Evolutionary conservation across 192 early-diverging fungal genomes (phyloP), one percentile per base, ranked within the genome.

Genomic region (Coemansia sp.): DNA sequence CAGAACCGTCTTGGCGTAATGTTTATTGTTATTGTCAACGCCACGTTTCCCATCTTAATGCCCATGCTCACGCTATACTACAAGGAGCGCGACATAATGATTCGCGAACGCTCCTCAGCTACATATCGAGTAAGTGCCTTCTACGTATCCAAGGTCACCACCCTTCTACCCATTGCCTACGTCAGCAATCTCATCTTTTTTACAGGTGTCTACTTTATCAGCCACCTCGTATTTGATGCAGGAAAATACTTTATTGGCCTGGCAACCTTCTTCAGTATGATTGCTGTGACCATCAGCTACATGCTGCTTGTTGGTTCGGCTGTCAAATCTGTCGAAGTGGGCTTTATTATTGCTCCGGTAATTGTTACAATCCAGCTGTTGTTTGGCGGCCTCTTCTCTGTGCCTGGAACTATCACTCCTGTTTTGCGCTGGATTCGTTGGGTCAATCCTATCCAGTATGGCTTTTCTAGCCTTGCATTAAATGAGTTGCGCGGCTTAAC

Each of bases 21-120:
- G 24, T 83, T 77, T 63, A 77, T 85, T 24, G 64, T 85, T 19
- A 70, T 75, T 53, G 76, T 87, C 60, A 85, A 86, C 33, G 70
- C 82, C 50, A 83, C 84, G 0, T 87, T 89, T 75, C 78, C 83
- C 8, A 70, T 84, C 31, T 74, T 89, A 50, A 84, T 87, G 85
- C 88, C 88, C 5, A 66, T 76, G 68, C 74, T 82, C 17, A 66
- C 64, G 4, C 53, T 79, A n/a, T 84, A 82, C 71, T 75, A 76
- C 33, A 59, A 74, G 52, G 76, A 88, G 63, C 80, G 83, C 22
- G 73, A 72, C 51, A 87, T 87, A 54, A 85, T 89, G 78, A 59
- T 84, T n/a, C 84, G 88, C 5, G 90, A 92, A 78, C 82, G 90
- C 3, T 85, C 87, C 9, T 73, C 83, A 30, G 87, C 87, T 1